phyloP scores from a whole-genome alignment of 768 basidiomycete species.

The Suillus decipiens region DNA sequence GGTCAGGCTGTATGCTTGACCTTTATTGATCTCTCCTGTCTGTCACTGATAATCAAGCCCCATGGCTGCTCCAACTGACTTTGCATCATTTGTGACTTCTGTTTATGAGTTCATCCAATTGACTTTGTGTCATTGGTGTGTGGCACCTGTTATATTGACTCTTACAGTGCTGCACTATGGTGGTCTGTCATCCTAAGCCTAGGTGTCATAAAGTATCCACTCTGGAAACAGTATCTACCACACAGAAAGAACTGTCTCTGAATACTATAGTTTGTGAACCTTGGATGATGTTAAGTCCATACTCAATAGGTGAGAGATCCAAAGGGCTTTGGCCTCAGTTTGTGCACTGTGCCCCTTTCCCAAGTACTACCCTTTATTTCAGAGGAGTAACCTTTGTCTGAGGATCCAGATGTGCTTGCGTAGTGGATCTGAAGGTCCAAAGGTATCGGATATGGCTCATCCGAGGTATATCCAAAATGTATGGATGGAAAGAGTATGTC shows the following conservation, averaged over 20 bases:
- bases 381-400: too few relatives aligned
- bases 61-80: background rate
- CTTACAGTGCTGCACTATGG: background rate
- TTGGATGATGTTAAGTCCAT: too few relatives aligned
- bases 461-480: too few relatives aligned
- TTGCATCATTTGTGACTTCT: background rate
- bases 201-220: background rate
- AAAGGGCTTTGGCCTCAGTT: too few relatives aligned
- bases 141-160: background rate
- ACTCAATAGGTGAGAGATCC: too few relatives aligned
- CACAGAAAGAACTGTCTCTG: background rate
- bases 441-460: too few relatives aligned
- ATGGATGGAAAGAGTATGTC: too few relatives aligned
- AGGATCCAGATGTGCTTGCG: too few relatives aligned
- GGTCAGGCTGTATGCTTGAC: too few relatives aligned
- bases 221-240: background rate
- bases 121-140: background rate
- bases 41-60: background rate
- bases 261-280: background rate
- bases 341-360: too few relatives aligned
- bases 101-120: background rate
- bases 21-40: background rate
- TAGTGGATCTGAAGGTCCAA: too few relatives aligned
- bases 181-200: background rate
- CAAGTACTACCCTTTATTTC: too few relatives aligned